These are phyloP conservation scores for Arxiozyma telluris DNA, from an alignment of 1,139 yeast species.

Conservation along the genomic window DNA sequence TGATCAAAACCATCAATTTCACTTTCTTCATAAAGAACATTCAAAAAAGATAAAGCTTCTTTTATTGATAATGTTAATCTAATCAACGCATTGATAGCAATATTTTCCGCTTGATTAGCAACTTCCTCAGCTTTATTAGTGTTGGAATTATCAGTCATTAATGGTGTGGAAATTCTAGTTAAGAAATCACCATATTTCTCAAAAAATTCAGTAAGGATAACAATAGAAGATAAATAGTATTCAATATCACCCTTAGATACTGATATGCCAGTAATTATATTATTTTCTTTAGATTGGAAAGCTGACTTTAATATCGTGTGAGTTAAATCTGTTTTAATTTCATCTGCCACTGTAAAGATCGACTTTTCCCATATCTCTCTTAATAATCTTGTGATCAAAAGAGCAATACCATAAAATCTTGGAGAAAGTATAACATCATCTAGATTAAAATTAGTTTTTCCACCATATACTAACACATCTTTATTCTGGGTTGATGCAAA, in stretches of 20 bases:
- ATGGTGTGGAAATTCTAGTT: conserved; percentile 48
- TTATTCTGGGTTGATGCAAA: conserved; percentile 8
- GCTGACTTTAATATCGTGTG: conserved; percentile 9
- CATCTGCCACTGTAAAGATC: conserved; percentile 45
- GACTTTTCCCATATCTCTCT: conserved; percentile 69
- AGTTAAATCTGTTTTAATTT: conserved; percentile 34
- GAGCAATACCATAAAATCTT: conserved; percentile 82
- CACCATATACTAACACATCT: conserved; percentile 5
- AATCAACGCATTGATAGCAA: conserved; percentile 73
- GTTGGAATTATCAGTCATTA: conserved; percentile 25
- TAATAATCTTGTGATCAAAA: conserved; percentile 68
- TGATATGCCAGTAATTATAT: conserved; percentile 22
- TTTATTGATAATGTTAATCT: conserved; percentile 71
- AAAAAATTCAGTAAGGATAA: conserved; percentile 49
- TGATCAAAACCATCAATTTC: conserved; percentile 35
- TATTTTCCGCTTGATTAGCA: conserved; percentile 84
- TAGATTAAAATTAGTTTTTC: conserved; percentile 30
- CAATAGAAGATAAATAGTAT: conserved; percentile 53
- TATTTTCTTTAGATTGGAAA: conserved; percentile 9
- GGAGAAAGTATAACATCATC: conserved; percentile 84
- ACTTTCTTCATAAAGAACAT: conserved; percentile 73
- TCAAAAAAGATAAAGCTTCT: conserved; percentile 82
- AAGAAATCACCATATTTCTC: conserved; percentile 50
- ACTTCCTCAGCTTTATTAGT: conserved; percentile 33
- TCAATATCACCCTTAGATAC: conserved; percentile 51